These are phyloP conservation scores for Kingdonia uniflora DNA, from an alignment of 164 flowering plant genomes.

Conservation along the genomic window DNA sequence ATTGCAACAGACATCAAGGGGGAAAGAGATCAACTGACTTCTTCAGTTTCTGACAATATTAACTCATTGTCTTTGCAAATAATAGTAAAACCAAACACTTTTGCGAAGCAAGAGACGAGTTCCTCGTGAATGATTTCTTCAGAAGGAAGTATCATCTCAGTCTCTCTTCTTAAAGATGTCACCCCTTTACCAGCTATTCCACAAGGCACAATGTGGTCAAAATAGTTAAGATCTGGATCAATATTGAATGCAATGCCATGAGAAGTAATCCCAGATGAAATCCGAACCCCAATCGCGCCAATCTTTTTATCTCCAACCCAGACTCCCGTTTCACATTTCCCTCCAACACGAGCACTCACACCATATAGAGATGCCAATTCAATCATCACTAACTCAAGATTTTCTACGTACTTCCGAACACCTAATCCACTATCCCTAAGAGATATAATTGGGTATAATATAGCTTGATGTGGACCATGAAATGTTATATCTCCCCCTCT, in stretches of 20 bases:
- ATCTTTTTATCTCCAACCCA: conserved; percentile 91
- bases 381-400: conserved; percentile 71
- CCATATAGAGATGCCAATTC: conserved; percentile 65
- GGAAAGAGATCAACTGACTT: too few species aligned
- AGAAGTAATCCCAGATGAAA: conserved; percentile 77
- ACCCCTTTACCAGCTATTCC: conserved; percentile 85
- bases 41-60: too few species aligned
- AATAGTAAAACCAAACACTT: conserved; percentile 33
- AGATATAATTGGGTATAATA: conserved; percentile 75
- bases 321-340: conserved; percentile 62
- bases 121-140: conserved; percentile 75
- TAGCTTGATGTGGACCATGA: conserved; percentile 90
- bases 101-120: conserved; percentile 63
- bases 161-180: conserved; percentile 77
- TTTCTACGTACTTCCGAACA: conserved; percentile 83
- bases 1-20: too few species aligned
- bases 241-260: conserved; percentile 94
- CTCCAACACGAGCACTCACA: conserved; percentile 52
- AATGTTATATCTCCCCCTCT: conserved; percentile 95
- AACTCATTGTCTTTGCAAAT: conserved; percentile 32
- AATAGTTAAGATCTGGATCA: conserved; percentile 75
- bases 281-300: conserved; percentile 91
- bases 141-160: conserved; percentile 39
- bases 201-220: conserved; percentile 89
- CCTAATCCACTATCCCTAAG: conserved; percentile 74